Percentiles rank a stretch among this genome's conserved stretches.
Conservation (phyloP, 176 grass and related monocot species). For the Oryza glumipatula region DNA sequence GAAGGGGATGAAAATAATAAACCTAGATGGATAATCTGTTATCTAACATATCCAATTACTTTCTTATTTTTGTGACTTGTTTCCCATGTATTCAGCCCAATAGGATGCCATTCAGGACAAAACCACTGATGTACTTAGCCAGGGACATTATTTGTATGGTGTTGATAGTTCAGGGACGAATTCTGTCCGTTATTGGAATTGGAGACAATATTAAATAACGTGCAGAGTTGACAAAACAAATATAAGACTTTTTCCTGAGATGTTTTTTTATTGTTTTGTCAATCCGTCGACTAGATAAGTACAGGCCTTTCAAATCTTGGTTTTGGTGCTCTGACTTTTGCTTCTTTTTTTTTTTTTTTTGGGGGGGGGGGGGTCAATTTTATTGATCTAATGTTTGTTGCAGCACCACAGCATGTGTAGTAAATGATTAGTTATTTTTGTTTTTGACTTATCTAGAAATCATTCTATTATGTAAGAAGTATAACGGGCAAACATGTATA, state of each 20-base stretch:
- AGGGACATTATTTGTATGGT: not conserved
- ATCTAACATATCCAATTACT: not conserved
- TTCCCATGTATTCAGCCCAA: not conserved
- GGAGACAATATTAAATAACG: not conserved
- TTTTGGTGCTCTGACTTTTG: not conserved
- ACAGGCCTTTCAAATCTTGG: not conserved
- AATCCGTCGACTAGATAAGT: not conserved
- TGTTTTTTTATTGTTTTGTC: slow-evolving; percentile 13
- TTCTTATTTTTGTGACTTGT: not conserved
- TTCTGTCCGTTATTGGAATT: not conserved
- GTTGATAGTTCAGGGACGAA: not conserved
- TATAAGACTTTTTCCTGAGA: not conserved
- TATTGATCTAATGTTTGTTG: slow-evolving; percentile 20
- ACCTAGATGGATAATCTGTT: not conserved
- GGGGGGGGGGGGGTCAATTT: not conserved
- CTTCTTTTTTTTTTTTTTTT: no score
- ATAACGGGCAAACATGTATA: slow-evolving; percentile 2
- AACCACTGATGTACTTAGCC: not conserved
- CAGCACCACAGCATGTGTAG: not conserved
- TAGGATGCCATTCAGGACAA: not conserved
- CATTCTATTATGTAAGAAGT: slow-evolving; percentile 15
- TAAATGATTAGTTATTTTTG: not conserved
- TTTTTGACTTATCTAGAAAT: not conserved
- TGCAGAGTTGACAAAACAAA: not conserved
- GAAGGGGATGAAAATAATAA: not conserved